Percentiles rank a stretch among this genome's conserved stretches.
phyloP scores from a whole-genome alignment of 352 stramenopile species.

The Pythium folliculosum region DNA sequence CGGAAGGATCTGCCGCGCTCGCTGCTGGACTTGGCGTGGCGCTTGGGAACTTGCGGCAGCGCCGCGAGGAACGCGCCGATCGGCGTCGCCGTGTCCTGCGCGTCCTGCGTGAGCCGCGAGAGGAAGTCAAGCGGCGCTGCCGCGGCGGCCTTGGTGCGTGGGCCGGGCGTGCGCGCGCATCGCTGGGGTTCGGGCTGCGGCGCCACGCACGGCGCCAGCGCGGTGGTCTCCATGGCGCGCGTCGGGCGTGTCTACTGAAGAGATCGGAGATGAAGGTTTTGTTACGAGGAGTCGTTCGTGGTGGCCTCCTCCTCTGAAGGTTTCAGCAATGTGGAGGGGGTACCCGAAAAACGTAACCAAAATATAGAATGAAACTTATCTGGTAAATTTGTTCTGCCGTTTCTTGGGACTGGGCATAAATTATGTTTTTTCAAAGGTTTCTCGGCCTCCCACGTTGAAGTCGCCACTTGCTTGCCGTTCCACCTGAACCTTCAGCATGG shows the following conservation, averaged over 20 bases:
- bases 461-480: neutral
- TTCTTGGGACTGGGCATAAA: neutral
- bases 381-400: neutral
- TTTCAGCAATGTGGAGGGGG: too few relatives aligned
- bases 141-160: neutral
- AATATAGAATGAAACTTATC: conserved; percentile 1
- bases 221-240: neutral
- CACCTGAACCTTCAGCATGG: too few relatives aligned
- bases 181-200: neutral
- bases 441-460: neutral
- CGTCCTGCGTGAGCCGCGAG: conserved; percentile 11
- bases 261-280: too few relatives aligned
- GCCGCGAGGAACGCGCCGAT: conserved; percentile 26
- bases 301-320: too few relatives aligned
- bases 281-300: too few relatives aligned
- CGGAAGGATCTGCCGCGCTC: conserved; percentile 24
- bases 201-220: neutral
- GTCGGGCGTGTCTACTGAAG: too few relatives aligned
- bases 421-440: too few relatives aligned
- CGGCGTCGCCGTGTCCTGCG: conserved; percentile 10
- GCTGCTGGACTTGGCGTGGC: conserved; percentile 22
- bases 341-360: neutral
- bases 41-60: conserved; percentile 11
- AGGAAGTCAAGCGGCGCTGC: conserved; percentile 13
- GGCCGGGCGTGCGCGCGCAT: neutral